phyloP scores from a whole-genome alignment of 1,139 yeast genomes.

The Kodamaea sp. region DNA sequence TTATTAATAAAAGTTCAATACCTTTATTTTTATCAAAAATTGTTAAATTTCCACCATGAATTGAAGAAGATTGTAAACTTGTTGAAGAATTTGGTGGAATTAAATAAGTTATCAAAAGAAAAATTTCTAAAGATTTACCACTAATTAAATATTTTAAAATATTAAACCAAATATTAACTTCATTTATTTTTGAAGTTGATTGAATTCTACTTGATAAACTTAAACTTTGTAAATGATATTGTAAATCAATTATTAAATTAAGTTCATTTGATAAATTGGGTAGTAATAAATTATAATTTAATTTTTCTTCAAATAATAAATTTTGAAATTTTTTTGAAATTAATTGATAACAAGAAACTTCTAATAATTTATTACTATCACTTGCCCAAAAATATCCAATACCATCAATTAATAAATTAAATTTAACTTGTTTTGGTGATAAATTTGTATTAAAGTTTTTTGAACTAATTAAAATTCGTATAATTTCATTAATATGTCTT shows the following conservation, averaged over 20 bases:
- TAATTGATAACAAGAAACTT: slow-evolving; percentile 43
- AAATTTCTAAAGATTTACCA: slow-evolving; percentile 43
- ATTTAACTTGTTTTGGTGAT: slow-evolving; percentile 21
- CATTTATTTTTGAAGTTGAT: slow-evolving; percentile 22
- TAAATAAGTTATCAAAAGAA: slow-evolving; percentile 39
- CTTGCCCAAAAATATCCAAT: slow-evolving; percentile 45
- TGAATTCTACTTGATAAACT: slow-evolving; percentile 16
- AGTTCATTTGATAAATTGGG: slow-evolving; percentile 42
- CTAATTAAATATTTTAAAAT: slow-evolving; percentile 42
- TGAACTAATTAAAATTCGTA: slow-evolving; percentile 39
- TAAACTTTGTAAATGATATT: slow-evolving; percentile 41
- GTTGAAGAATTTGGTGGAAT: slow-evolving; percentile 45
- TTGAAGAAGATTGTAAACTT: slow-evolving; percentile 36
- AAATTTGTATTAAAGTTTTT: slow-evolving; percentile 31
- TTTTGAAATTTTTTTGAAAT: slow-evolving; percentile 38
- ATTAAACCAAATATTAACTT: slow-evolving; percentile 44
- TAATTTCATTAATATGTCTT: slow-evolving; percentile 46
- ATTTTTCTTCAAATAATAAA: slow-evolving; percentile 31
- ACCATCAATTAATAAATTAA: slow-evolving; percentile 38
- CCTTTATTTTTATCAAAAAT: slow-evolving; percentile 48
- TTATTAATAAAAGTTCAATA: slow-evolving; percentile 37
- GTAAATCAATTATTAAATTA: slow-evolving; percentile 44
- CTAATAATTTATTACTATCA: slow-evolving; percentile 40
- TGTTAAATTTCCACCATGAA: slow-evolving; percentile 42
- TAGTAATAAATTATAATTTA: slow-evolving; percentile 32